Conservation (phyloP, 2,329 filamentous ascomycete genomes). For the Xylariales sp. region DNA sequence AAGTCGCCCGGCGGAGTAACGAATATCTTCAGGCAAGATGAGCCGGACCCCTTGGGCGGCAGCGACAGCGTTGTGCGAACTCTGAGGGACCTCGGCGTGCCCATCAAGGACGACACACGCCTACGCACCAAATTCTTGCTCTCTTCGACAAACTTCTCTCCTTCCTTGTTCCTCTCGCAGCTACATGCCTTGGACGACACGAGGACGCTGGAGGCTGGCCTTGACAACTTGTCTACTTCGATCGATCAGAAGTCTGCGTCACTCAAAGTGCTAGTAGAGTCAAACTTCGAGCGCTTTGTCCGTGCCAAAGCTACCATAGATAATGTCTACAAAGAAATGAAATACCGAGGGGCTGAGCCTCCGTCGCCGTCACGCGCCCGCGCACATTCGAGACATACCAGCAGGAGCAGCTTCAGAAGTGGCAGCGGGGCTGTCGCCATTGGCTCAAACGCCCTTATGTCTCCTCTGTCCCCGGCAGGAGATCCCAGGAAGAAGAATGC, state of each 20-base stretch:
- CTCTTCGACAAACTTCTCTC: constrained; percentile 93
- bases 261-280: constrained; percentile 92
- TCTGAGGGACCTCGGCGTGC: constrained; percentile 70
- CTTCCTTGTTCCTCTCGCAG: constrained; percentile 85
- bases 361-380: constrained; percentile 34
- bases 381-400: constrained; percentile 61
- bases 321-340: constrained; percentile 99
- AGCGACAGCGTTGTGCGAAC: constrained; percentile 82
- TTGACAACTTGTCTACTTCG: constrained; percentile 81
- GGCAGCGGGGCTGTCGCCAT: constrained; percentile 33
- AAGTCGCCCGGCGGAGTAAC: constrained; percentile 62
- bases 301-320: constrained; percentile 97
- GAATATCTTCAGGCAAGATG: constrained; percentile 82
- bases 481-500: constrained; percentile 81
- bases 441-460: constrained; percentile 32
- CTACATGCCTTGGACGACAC: constrained; percentile 86
- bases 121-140: constrained; percentile 83
- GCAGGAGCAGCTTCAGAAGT: constrained; percentile 61
- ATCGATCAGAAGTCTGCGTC: constrained; percentile 98
- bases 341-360: constrained; percentile 58
- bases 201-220: constrained; percentile 70
- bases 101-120: constrained; percentile 77
- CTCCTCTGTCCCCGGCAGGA: constrained; percentile 29
- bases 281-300: constrained; percentile 97
- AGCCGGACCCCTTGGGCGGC: constrained; percentile 86